phyloP scores from a whole-genome alignment of 345 rosid genomes.

The Limnanthes douglasii region DNA sequence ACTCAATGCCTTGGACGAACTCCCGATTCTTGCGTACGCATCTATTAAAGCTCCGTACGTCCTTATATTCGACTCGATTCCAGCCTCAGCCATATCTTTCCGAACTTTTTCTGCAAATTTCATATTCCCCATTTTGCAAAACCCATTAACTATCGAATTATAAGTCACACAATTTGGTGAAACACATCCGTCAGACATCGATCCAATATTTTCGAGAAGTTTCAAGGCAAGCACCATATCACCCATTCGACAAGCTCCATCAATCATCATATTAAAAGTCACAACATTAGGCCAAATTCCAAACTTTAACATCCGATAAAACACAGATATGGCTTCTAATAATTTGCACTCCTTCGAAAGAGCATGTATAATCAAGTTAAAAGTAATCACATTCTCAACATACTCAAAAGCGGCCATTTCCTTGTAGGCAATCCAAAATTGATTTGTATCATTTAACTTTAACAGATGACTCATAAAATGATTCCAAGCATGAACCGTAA shows the following conservation, averaged over 20 bases:
- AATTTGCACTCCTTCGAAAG: constrained; percentile 33
- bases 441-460: constrained; percentile 28
- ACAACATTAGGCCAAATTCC: constrained; percentile 58
- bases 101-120: constrained; percentile 24
- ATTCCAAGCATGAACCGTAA: constrained; percentile 54
- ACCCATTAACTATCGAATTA: constrained; percentile 41
- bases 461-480: constrained; percentile 47
- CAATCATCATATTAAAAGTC: constrained; percentile 53
- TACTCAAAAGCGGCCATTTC: constrained; percentile 36
- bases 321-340: constrained; percentile 30
- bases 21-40: constrained; percentile 40
- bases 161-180: constrained; percentile 41
- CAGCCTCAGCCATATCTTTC: constrained; percentile 33
- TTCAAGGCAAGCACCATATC: constrained; percentile 25
- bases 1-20: constrained; percentile 31
- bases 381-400: constrained; percentile 43
- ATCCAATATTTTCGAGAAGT: constrained; percentile 30
- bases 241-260: constrained; percentile 35
- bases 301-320: constrained; percentile 44
- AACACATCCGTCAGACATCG: constrained; percentile 23
- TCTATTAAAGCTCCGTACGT: constrained; percentile 58
- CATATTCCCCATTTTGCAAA: constrained; percentile 43
- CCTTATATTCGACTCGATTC: constrained; percentile 32
- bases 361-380: constrained; percentile 46
- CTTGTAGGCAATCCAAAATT: constrained; percentile 40